Evolutionary conservation across 441 rosid genomes (phyloP).

Genomic region (Dalechampia spathulata): DNA sequence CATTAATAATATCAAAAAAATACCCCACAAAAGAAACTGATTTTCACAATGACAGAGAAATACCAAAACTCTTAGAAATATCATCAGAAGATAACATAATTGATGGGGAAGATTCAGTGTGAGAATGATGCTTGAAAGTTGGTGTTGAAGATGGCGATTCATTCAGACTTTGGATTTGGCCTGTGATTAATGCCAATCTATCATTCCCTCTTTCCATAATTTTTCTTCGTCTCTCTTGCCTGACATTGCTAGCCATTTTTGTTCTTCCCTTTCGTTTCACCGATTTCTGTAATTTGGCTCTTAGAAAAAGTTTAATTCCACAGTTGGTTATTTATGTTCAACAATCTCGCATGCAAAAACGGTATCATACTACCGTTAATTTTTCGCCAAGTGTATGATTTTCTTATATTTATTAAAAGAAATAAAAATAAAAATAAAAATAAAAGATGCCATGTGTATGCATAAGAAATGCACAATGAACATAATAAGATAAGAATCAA

Average conservation of each 20-base stretch:
- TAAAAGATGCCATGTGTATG: too few species aligned
- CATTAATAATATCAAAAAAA: background rate
- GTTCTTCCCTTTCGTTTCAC: background rate
- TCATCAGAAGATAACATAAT: constrained; percentile 6
- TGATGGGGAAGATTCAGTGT: constrained; percentile 25
- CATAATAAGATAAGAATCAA: too few species aligned
- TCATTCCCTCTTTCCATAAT: constrained; percentile 59
- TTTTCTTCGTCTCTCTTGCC: constrained; percentile 46
- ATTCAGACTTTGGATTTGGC: constrained; percentile 27
- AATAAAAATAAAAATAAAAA: too few species aligned
- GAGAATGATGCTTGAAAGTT: constrained; percentile 17
- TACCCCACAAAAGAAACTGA: background rate
- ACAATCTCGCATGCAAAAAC: background rate
- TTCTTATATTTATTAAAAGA: too few species aligned
- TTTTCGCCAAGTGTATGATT: too few species aligned
- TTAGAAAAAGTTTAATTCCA: background rate
- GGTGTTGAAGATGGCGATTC: constrained; percentile 12
- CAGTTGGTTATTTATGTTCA: constrained; percentile 6
- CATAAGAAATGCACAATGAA: too few species aligned
- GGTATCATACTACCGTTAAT: too few species aligned
- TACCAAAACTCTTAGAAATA: constrained; percentile 23
- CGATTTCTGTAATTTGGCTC: background rate
- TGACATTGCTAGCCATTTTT: constrained; percentile 24
- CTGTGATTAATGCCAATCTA: constrained; percentile 66
- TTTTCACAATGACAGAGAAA: background rate